These are phyloP conservation scores for Fusarium coffeatum DNA, from an alignment of 2,329 filamentous ascomycete genomes.

Conservation along the genomic window DNA sequence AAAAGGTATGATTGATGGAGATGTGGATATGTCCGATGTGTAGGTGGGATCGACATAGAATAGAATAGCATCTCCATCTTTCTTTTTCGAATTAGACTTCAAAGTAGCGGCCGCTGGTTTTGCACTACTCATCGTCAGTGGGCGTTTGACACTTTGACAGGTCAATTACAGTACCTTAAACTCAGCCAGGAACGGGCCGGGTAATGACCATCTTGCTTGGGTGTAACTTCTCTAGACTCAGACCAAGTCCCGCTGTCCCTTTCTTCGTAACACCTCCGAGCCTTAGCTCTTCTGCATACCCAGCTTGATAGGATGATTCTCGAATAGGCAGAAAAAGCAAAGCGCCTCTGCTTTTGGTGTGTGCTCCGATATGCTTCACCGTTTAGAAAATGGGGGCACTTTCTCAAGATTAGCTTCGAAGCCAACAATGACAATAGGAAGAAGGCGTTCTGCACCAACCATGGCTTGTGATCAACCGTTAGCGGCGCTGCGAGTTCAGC, in stretches of 20 bases:
- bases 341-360: slow-evolving; percentile 10
- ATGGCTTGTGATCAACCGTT: slow-evolving; percentile 31
- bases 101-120: slow-evolving; percentile 1
- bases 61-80: background rate
- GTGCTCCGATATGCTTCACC: slow-evolving; percentile 32
- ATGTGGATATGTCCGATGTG: background rate
- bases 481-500: slow-evolving; percentile 4
- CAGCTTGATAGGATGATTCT: slow-evolving; percentile 7
- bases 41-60: background rate
- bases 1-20: background rate
- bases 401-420: slow-evolving; percentile 9
- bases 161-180: slow-evolving; percentile 9
- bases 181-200: slow-evolving; percentile 35
- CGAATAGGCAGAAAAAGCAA: slow-evolving; percentile 32
- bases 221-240: background rate
- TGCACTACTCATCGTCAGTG: background rate
- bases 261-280: background rate
- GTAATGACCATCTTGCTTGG: slow-evolving; percentile 1
- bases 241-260: background rate
- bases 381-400: slow-evolving; percentile 16
- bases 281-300: background rate
- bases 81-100: slow-evolving; percentile 7
- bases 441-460: slow-evolving; percentile 35
- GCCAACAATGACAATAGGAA: slow-evolving; percentile 36
- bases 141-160: slow-evolving; percentile 26